Conservation (phyloP, 2,329 filamentous ascomycete genomes). For the Colletotrichum falcatum region DNA sequence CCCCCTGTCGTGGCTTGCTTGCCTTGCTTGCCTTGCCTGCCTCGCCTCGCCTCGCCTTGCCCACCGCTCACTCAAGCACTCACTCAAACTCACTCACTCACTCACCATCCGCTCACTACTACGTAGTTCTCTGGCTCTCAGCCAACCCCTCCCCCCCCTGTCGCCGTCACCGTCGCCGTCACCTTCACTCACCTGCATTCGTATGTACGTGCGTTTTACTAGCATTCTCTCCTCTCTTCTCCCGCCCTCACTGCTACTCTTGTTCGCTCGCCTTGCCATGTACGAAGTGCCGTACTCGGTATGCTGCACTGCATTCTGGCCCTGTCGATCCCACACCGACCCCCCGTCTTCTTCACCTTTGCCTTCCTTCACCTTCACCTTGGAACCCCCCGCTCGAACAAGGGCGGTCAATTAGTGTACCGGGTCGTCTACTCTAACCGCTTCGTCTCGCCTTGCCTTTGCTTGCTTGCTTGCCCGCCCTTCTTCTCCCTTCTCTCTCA, state of each 20-base stretch:
- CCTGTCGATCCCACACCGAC: not conserved
- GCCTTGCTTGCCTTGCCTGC: constrained; percentile 17
- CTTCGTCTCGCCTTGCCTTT: constrained; percentile 13
- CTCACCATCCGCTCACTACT: not conserved
- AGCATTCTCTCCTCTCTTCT: not conserved
- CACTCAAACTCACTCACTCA: not conserved
- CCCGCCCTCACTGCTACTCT: not conserved
- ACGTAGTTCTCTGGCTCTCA: not conserved
- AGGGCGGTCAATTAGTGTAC: constrained; percentile 9
- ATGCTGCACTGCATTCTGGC: not conserved
- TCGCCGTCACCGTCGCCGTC: too few relatives aligned
- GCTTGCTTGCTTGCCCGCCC: constrained; percentile 20
- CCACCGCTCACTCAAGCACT: not conserved
- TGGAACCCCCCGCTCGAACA: not conserved
- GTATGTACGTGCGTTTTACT: constrained; percentile 6
- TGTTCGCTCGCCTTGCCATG: constrained; percentile 1
- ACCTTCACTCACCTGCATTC: not conserved
- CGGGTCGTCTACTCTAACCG: constrained; percentile 19
- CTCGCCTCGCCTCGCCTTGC: too few relatives aligned
- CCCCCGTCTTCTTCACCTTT: not conserved
- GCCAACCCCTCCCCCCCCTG: not conserved
- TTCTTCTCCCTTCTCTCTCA: not conserved
- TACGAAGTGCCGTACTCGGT: fast-evolving
- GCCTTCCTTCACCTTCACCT: not conserved
- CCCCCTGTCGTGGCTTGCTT: constrained; percentile 17